A percentile compares a stretch with the other conserved stretches of the same genome.
phyloP scores from a whole-genome alignment of 179 eudicot genomes.

The Corrigiola litoralis region DNA sequence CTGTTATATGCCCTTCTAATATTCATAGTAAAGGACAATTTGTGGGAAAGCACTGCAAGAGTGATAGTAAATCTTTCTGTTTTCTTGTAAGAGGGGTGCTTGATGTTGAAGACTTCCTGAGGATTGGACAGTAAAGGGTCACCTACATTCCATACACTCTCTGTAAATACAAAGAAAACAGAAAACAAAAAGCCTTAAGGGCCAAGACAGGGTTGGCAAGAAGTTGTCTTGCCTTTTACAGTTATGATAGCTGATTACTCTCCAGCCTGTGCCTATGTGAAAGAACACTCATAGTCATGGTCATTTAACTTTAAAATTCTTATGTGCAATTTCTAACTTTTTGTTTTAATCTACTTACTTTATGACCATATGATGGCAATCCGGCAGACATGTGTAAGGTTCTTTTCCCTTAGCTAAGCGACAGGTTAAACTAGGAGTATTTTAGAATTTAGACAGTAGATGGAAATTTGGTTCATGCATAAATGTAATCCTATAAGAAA shows the following conservation, averaged over 20 bases:
- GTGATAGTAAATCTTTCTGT: slow-evolving; percentile 32
- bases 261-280: slow-evolving; percentile 14
- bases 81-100: slow-evolving; percentile 38
- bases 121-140: slow-evolving; percentile 41
- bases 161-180: not conserved
- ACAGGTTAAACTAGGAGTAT: too few species aligned
- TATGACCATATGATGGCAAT: not conserved
- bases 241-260: slow-evolving; percentile 19
- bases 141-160: slow-evolving; percentile 25
- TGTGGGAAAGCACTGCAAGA: slow-evolving; percentile 31
- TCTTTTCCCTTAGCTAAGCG: too few species aligned
- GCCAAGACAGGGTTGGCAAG: slow-evolving; percentile 48
- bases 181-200: slow-evolving; percentile 32
- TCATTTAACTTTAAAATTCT: not conserved
- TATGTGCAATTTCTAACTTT: not conserved
- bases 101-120: slow-evolving; percentile 36
- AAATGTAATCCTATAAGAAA: too few species aligned
- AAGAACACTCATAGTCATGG: slow-evolving; percentile 2
- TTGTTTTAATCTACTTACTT: not conserved
- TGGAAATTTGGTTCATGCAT: too few species aligned
- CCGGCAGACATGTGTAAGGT: not conserved
- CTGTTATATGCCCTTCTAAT: not conserved
- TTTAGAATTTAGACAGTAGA: too few species aligned
- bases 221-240: slow-evolving; percentile 38
- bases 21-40: not conserved